Conservation (phyloP, 78 protist species). For the Paratrimastix pyriformis region DNA sequence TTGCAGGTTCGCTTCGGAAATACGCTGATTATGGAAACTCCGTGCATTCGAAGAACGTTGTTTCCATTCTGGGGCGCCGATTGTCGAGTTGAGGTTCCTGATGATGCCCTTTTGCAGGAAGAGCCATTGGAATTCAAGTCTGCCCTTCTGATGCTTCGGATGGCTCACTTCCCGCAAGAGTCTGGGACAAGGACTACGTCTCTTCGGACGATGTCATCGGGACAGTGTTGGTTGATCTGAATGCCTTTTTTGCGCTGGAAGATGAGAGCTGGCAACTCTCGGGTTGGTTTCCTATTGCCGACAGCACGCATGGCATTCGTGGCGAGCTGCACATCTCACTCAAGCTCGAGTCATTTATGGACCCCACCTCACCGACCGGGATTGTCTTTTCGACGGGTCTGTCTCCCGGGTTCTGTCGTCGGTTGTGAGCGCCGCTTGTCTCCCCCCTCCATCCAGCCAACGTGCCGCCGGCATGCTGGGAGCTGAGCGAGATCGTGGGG, state of each 20-base stretch:
- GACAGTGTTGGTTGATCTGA: conserved; percentile 54
- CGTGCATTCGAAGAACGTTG: conserved; percentile 50
- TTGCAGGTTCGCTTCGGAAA: conserved; percentile 9
- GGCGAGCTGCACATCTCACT: conserved; percentile 67
- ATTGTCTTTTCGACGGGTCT: conserved; percentile 19
- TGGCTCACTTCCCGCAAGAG: neutral
- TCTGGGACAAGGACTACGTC: conserved; percentile 74
- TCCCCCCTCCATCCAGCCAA: too few species aligned
- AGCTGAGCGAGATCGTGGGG: conserved; percentile 13
- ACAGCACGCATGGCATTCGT: conserved; percentile 65
- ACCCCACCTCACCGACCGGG: neutral
- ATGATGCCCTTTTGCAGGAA: conserved; percentile 65
- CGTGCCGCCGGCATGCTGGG: neutral
- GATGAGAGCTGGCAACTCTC: conserved; percentile 15
- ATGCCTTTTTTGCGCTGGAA: conserved; percentile 13
- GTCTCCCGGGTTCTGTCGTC: too few species aligned
- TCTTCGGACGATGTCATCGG: conserved; percentile 77
- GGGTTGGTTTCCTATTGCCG: conserved; percentile 84
- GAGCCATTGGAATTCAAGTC: conserved; percentile 54
- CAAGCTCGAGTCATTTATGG: conserved; percentile 23
- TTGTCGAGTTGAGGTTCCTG: conserved; percentile 56
- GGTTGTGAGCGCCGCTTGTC: too few species aligned
- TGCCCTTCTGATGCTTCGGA: neutral
- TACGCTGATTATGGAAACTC: conserved; percentile 18
- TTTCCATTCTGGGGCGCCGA: conserved; percentile 67